Percentiles rank a stretch among this genome's conserved stretches.
phyloP scores from a whole-genome alignment of 495 filamentous ascomycete genomes.

The Cenococcum geophilum region DNA sequence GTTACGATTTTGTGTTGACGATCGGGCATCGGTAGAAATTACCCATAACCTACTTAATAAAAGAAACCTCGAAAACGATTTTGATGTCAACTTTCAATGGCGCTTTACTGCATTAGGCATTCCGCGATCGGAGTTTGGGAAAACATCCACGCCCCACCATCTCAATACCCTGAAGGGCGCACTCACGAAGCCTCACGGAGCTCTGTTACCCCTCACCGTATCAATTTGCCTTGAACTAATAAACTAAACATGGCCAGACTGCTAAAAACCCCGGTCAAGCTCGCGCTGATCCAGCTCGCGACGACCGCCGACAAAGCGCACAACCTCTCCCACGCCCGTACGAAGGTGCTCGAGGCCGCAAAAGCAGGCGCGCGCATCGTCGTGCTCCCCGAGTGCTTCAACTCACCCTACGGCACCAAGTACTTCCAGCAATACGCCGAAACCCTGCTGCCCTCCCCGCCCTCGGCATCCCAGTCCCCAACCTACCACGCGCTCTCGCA shows the following conservation, averaged over 20 bases:
- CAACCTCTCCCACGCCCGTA: constrained; percentile 76
- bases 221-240: neutral
- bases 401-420: constrained; percentile 88
- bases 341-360: constrained; percentile 78
- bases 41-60: neutral
- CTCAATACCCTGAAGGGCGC: neutral
- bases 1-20: neutral
- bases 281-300: constrained; percentile 41
- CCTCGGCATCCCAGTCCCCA: constrained; percentile 61
- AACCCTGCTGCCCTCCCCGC: constrained; percentile 71
- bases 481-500: constrained; percentile 76
- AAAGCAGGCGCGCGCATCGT: constrained; percentile 64
- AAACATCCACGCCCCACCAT: neutral
- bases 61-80: neutral
- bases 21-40: neutral
- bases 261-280: constrained; percentile 43
- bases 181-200: neutral
- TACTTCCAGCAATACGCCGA: constrained; percentile 93
- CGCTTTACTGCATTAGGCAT: neutral
- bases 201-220: too few species aligned
- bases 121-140: neutral
- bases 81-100: neutral
- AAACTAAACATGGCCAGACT: constrained; percentile 34
- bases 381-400: constrained; percentile 84
- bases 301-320: constrained; percentile 62